Base-by-base conservation (phyloP, 768 basidiomycete species). In the Obba rivulosa region DNA sequence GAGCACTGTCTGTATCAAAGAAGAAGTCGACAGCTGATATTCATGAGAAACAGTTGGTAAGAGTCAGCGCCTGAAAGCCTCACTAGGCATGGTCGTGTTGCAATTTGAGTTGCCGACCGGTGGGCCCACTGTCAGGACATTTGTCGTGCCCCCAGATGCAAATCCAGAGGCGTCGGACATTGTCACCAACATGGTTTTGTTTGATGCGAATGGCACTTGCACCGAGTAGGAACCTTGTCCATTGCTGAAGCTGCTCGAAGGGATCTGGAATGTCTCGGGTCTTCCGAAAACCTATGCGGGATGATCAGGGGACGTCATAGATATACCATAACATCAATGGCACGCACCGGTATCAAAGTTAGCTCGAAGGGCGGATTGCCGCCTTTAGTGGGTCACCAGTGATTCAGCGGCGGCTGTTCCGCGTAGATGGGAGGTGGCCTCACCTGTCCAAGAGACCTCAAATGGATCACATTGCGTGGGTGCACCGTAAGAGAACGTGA, bases 121-220 rank as follows among this genome's bases (percentile, higher is more conserved):
- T 9, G 64, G 46, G 35, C 72, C 78, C 14, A 81, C 78, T 1
- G 68, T 71, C 35, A 82, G 54, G 5, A 85, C 41, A 38, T 63
- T 48, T 9, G 78, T 74, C 21, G 71, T 69, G 20, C 85, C 87
- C 3, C 87, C 87, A 9, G 80, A 69, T 37, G 69, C 85, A 59
- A 83, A 87, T 1, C 85, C 85, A 22, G 75, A 76, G 16, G 79
- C 70, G 59, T 90, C 87, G 22, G 83, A 88, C 82, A 90, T 84
- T 31, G 78, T 73, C 17, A 83, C 49, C 11, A 87, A 43, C 41
- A 87, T 68, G 45, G 67, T 62, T 16, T 69, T 59, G 23, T 57
- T 65, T 8, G 67, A 57, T 11, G 60, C 24, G 40, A 81, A 64
- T 2, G 72, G 69, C 11, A 87, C 53, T 49, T 69, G 71, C 0